Conservation (phyloP, 1,284 basidiomycete genomes). For the Ganoderma leucocontextum region DNA sequence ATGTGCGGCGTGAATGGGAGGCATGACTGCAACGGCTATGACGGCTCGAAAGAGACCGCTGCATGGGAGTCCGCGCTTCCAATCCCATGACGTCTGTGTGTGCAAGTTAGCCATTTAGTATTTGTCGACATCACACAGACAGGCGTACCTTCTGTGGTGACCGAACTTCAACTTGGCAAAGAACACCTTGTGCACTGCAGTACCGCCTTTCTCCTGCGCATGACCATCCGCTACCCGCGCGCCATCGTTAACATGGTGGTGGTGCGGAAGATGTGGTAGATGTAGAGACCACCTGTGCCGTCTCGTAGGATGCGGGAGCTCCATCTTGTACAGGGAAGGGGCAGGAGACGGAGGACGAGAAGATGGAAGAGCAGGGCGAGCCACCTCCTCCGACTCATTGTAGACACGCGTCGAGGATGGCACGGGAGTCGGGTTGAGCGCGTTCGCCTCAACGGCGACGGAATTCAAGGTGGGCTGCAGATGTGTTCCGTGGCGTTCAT, state of each 20-base stretch:
- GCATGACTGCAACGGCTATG: not conserved
- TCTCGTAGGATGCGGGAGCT: not conserved
- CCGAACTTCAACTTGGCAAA: constrained; percentile 18
- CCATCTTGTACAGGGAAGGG: not conserved
- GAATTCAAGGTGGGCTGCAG: not conserved
- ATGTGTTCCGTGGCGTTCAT: constrained; percentile 31
- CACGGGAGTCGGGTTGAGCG: not conserved
- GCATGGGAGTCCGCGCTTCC: constrained; percentile 20
- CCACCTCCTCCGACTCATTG: too few species aligned
- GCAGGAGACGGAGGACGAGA: not conserved
- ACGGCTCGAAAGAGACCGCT: not conserved
- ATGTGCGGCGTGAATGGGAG: not conserved
- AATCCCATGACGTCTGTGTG: constrained; percentile 24
- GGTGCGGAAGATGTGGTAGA: constrained; percentile 18
- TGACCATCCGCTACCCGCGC: constrained; percentile 8
- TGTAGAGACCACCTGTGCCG: constrained; percentile 29
- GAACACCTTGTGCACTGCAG: constrained; percentile 6
- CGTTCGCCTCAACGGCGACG: not conserved
- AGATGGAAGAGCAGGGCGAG: not conserved
- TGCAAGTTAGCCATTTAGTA: not conserved
- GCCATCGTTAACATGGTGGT: constrained; percentile 5
- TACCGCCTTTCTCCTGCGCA: not conserved
- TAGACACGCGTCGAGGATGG: not conserved
- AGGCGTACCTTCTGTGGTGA: constrained; percentile 25
- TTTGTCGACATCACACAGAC: not conserved